phyloP scores from a whole-genome alignment of 2,329 filamentous ascomycete genomes.

The Claviceps arundinis region DNA sequence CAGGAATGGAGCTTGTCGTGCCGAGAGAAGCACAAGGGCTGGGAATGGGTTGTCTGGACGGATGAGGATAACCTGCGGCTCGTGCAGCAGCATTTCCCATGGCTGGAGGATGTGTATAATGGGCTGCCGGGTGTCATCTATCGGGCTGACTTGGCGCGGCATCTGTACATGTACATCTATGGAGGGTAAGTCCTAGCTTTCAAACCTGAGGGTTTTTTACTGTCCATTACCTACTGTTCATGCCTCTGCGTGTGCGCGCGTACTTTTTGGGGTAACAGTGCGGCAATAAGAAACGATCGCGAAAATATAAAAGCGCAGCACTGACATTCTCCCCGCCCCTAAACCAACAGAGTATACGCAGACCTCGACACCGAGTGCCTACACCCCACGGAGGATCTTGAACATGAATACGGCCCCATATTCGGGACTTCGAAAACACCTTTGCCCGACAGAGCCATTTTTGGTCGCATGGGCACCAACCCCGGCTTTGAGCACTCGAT shows the following conservation, averaged over 20 bases:
- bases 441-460: constrained; percentile 10
- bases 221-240: too few species aligned
- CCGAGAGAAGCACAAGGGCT: constrained; percentile 16
- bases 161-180: constrained; percentile 24
- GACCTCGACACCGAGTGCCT: constrained; percentile 14
- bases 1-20: constrained; percentile 19
- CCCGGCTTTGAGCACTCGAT: constrained; percentile 17
- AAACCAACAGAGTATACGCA: constrained; percentile 14
- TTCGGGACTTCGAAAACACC: background rate
- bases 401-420: background rate
- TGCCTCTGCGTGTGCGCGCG: background rate
- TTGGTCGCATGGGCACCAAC: constrained; percentile 21
- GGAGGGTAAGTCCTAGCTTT: constrained; percentile 14
- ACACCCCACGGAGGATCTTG: constrained; percentile 3
- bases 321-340: background rate
- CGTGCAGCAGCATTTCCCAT: constrained; percentile 18
- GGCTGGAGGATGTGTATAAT: constrained; percentile 17
- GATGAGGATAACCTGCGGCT: constrained; percentile 22
- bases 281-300: too few species aligned
- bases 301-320: background rate
- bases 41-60: constrained; percentile 24
- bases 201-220: too few species aligned
- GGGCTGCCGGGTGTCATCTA: constrained; percentile 19
- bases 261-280: background rate
- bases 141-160: constrained; percentile 18